phyloP scores from a whole-genome alignment of 208 protist genomes.

The Wallacemonas collosoma region DNA sequence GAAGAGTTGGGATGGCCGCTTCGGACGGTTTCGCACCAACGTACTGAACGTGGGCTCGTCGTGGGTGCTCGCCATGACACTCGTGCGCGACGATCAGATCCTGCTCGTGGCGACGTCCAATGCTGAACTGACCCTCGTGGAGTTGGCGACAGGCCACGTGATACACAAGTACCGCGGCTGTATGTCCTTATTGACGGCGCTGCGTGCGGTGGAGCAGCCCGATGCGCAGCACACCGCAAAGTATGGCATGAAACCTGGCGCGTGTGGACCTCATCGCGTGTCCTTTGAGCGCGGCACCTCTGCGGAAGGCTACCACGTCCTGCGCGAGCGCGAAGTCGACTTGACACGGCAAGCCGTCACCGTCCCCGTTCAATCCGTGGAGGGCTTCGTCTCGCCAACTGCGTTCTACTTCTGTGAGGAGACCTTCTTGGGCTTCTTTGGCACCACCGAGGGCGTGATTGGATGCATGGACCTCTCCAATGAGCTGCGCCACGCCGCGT shows the following conservation, averaged over 20 bases:
- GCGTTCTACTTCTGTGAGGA: constrained; percentile 58
- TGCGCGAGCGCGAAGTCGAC: constrained; percentile 32
- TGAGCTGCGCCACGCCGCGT: constrained; percentile 46
- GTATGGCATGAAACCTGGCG: constrained; percentile 76
- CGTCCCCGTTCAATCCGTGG: constrained; percentile 58
- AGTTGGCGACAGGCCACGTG: constrained; percentile 59
- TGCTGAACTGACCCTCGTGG: constrained; percentile 81
- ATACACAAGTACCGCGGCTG: constrained; percentile 84
- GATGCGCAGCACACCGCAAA: constrained; percentile 52
- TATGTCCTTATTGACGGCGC: constrained; percentile 52
- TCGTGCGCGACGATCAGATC: constrained; percentile 72
- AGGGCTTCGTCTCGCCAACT: constrained; percentile 75
- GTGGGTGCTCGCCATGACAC: constrained; percentile 77
- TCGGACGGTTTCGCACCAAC: constrained; percentile 63
- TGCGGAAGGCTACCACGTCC: constrained; percentile 41
- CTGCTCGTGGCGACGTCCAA: constrained; percentile 80
- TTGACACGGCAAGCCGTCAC: constrained; percentile 15
- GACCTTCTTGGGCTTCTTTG: constrained; percentile 61
- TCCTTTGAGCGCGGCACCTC: constrained; percentile 37
- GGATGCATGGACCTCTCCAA: constrained; percentile 71
- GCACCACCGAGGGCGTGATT: constrained; percentile 62
- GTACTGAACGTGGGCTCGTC: constrained; percentile 67
- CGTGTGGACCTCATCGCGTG: constrained; percentile 66
- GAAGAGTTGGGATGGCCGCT: constrained; percentile 70
- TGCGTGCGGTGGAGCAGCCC: constrained; percentile 54